phyloP scores from a whole-genome alignment of 352 stramenopile genomes.

The Pythium periplocum region DNA sequence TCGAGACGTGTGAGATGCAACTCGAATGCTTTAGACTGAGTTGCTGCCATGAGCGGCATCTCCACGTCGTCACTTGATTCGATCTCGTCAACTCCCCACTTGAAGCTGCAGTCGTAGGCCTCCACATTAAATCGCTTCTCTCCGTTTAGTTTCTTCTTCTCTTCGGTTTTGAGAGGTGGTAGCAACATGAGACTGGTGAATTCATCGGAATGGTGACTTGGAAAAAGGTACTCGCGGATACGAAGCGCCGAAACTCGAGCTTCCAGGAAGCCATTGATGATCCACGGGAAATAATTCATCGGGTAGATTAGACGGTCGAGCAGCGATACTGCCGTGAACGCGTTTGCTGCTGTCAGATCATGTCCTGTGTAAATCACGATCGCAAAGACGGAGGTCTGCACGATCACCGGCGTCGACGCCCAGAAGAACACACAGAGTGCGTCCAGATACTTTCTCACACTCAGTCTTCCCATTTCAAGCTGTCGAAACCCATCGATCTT shows the following conservation, averaged over 20 bases:
- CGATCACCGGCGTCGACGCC: constrained; percentile 83
- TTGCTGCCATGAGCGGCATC: constrained; percentile 9
- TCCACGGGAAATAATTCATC: constrained; percentile 91
- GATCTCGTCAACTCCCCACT: constrained; percentile 13
- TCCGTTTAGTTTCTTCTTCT: neutral
- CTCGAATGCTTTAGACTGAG: constrained; percentile 20
- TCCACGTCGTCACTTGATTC: neutral
- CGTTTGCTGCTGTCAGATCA: constrained; percentile 72
- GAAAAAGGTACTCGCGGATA: constrained; percentile 72
- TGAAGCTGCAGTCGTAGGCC: constrained; percentile 25
- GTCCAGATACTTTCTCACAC: constrained; percentile 83
- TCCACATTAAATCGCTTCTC: constrained; percentile 14
- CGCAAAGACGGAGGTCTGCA: constrained; percentile 81
- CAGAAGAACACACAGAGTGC: constrained; percentile 90
- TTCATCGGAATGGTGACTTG: neutral
- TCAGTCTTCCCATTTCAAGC: constrained; percentile 67
- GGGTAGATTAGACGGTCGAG: constrained; percentile 87
- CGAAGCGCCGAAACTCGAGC: constrained; percentile 75
- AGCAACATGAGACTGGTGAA: no score
- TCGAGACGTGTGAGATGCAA: constrained; percentile 41
- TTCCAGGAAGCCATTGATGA: constrained; percentile 88
- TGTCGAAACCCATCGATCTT: constrained; percentile 43
- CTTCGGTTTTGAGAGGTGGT: constrained; percentile 1
- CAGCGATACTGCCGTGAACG: constrained; percentile 82
- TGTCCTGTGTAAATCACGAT: constrained; percentile 65